These are phyloP conservation scores for Salix dunnii DNA, from an alignment of 345 rosid species.

Conservation along the genomic window DNA sequence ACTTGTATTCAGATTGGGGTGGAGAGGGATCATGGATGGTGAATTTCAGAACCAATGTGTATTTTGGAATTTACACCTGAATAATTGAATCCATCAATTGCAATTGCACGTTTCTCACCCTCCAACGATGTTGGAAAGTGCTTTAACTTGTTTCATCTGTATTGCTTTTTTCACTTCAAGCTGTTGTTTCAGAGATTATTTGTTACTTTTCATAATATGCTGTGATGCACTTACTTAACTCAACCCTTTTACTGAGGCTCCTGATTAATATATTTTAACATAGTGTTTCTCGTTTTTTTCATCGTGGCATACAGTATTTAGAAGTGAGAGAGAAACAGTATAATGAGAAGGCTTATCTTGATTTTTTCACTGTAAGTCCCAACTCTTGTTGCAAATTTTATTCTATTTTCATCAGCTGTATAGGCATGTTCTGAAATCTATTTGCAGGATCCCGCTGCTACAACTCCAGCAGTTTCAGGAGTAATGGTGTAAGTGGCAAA, in stretches of 20 bases:
- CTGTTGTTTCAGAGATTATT: not conserved
- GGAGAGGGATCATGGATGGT: not conserved
- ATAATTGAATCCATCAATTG: not conserved
- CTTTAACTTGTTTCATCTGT: no score
- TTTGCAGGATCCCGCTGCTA: conserved; percentile 57
- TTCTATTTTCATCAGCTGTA: conserved; percentile 1
- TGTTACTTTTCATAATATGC: not conserved
- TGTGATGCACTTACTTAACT: not conserved
- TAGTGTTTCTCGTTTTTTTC: not conserved
- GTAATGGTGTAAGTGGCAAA: conserved; percentile 71
- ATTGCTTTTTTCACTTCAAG: not conserved
- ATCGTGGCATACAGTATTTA: conserved; percentile 43
- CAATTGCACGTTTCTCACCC: no score
- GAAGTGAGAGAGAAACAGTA: conserved; percentile 94
- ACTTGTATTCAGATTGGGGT: not conserved
- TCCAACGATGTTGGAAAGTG: no score
- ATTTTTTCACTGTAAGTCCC: conserved; percentile 70
- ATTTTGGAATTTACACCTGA: no score
- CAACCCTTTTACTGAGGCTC: not conserved
- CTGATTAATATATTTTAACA: conserved; percentile 1
- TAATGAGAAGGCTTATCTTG: conserved; percentile 73
- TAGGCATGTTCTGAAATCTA: conserved; percentile 15
- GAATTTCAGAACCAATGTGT: not conserved
- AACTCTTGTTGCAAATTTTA: not conserved
- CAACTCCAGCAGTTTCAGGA: conserved; percentile 66